phyloP scores from a whole-genome alignment of 2,329 filamentous ascomycete species.

The Microsporum ferrugineum region DNA sequence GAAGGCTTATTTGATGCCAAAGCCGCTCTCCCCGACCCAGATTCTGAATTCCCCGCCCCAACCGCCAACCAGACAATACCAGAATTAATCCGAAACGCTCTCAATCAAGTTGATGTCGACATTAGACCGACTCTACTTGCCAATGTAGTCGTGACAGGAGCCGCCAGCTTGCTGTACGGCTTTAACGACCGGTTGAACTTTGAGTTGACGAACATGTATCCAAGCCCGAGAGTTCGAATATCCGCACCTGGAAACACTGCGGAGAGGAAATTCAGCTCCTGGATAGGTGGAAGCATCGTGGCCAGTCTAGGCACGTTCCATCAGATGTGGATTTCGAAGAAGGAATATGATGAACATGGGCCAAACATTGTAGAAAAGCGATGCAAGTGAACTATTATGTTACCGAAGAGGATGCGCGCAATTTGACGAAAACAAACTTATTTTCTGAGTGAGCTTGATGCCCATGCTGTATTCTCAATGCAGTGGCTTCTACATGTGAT shows the following conservation, averaged over 20 bases:
- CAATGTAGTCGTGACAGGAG: slow-evolving; percentile 89
- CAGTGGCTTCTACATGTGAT: background rate
- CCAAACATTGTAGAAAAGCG: slow-evolving; percentile 84
- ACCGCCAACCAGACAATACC: slow-evolving; percentile 71
- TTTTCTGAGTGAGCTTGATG: too few relatives aligned
- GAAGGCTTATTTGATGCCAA: slow-evolving; percentile 88
- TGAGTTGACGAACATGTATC: slow-evolving; percentile 71
- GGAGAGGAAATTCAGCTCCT: slow-evolving; percentile 83
- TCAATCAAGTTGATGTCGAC: slow-evolving; percentile 78
- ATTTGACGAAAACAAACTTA: background rate
- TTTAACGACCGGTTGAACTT: slow-evolving; percentile 83
- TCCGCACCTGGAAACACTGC: slow-evolving; percentile 75
- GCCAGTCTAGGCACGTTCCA: slow-evolving; percentile 95
- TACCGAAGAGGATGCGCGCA: background rate
- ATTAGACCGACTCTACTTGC: slow-evolving; percentile 68
- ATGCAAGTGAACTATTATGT: slow-evolving; percentile 55
- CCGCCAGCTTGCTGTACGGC: slow-evolving; percentile 74
- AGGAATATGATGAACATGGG: slow-evolving; percentile 96
- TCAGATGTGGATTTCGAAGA: slow-evolving; percentile 97
- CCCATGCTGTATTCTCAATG: too few relatives aligned
- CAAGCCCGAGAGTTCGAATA: slow-evolving; percentile 75
- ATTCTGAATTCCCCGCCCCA: slow-evolving; percentile 38
- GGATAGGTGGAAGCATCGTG: slow-evolving; percentile 94
- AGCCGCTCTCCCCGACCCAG: slow-evolving; percentile 49
- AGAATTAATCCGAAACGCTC: slow-evolving; percentile 63